Conservation (phyloP, 2,329 filamentous ascomycete species). For the Orbilia ellipsospora region DNA sequence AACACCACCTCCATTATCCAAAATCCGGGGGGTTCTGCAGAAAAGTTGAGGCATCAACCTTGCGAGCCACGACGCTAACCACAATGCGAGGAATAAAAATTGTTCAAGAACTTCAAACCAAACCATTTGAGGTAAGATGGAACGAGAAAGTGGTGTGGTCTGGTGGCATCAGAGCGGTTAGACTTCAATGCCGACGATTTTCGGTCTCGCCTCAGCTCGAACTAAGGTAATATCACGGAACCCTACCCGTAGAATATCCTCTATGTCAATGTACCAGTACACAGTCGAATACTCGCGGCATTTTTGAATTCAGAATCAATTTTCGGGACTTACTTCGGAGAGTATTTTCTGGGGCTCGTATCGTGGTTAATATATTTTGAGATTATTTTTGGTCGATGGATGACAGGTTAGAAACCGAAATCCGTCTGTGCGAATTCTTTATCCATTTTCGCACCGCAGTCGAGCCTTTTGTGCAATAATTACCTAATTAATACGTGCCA, state of each 20-base stretch:
- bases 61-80: constrained; percentile 45
- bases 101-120: neutral
- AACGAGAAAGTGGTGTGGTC: constrained; percentile 27
- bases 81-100: constrained; percentile 19
- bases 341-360: neutral
- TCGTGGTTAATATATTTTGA: neutral
- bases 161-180: constrained; percentile 18
- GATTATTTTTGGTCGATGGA: no score
- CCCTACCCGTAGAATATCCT: constrained; percentile 37
- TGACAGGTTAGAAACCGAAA: no score
- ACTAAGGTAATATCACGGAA: constrained; percentile 49
- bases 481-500: no score
- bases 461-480: no score
- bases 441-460: neutral
- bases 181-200: constrained; percentile 14
- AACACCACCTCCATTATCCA: constrained; percentile 8
- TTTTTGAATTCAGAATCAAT: constrained; percentile 4
- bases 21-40: constrained; percentile 18
- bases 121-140: constrained; percentile 25
- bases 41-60: constrained; percentile 37
- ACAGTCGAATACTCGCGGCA: constrained; percentile 8
- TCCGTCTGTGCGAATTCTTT: neutral
- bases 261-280: constrained; percentile 38
- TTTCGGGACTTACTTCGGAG: constrained; percentile 30
- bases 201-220: neutral